These are phyloP conservation scores for Dryadomyces quercivorus DNA, from an alignment of 2,329 filamentous ascomycete species.

Conservation along the genomic window DNA sequence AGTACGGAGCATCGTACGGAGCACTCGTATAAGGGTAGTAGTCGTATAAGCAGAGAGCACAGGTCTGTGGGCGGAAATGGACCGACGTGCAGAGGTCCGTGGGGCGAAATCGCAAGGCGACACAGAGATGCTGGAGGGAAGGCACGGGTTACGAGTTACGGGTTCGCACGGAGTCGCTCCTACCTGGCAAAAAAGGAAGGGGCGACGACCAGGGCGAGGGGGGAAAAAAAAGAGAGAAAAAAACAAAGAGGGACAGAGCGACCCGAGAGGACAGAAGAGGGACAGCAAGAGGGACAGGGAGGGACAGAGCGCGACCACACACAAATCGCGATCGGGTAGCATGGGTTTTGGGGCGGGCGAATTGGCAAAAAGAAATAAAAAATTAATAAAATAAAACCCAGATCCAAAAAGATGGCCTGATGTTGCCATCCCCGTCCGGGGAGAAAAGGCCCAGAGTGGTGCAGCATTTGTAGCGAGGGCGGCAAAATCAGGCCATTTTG, in stretches of 20 bases:
- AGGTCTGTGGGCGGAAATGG: constrained; percentile 2
- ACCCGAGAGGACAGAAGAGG: too few species aligned
- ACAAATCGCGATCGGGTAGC: neutral
- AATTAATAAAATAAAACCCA: neutral
- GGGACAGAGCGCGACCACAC: neutral
- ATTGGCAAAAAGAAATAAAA: constrained; percentile 5
- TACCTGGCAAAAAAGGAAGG: neutral
- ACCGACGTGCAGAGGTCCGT: constrained; percentile 6
- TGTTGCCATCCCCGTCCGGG: constrained; percentile 10
- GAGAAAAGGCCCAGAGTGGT: constrained; percentile 8
- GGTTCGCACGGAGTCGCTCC: neutral
- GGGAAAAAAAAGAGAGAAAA: neutral
- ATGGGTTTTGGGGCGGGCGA: neutral
- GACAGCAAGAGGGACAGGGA: neutral
- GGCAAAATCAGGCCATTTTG: constrained; percentile 13
- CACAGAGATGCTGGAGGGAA: neutral
- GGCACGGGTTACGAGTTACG: neutral
- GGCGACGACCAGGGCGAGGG: neutral
- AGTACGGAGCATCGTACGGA: neutral
- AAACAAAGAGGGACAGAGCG: neutral
- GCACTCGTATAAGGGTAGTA: neutral
- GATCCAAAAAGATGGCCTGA: constrained; percentile 13
- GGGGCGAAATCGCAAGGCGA: constrained; percentile 6
- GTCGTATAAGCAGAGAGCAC: neutral
- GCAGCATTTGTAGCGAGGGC: constrained; percentile 9